Percentiles rank a stretch among this genome's conserved stretches.
phyloP scores from a whole-genome alignment of 208 protist species.

The Naegleria gruberi region DNA sequence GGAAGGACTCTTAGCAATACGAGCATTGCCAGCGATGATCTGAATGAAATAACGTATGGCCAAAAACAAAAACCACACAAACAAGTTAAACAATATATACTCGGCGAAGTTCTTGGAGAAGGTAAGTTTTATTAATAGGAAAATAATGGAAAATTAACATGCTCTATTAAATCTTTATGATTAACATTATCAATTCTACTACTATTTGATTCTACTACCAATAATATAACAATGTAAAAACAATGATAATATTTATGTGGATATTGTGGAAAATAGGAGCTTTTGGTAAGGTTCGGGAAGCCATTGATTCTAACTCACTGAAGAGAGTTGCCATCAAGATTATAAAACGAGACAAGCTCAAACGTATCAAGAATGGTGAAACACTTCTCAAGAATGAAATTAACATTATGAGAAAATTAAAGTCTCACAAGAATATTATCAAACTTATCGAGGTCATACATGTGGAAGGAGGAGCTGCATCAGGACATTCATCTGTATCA shows the following conservation, averaged over 20 bases:
- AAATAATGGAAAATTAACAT: background rate
- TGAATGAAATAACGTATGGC: slow-evolving; percentile 11
- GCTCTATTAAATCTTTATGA: background rate
- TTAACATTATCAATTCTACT: too few species aligned
- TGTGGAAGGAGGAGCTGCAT: background rate
- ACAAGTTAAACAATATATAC: slow-evolving; percentile 2
- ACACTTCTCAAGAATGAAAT: slow-evolving; percentile 4
- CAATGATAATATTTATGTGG: too few species aligned
- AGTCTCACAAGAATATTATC: slow-evolving; percentile 4
- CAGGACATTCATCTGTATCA: background rate
- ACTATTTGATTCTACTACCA: too few species aligned
- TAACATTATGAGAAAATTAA: slow-evolving; percentile 16
- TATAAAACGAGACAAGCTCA: background rate
- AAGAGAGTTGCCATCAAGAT: slow-evolving; percentile 24
- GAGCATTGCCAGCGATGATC: background rate
- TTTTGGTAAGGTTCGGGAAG: slow-evolving; percentile 21
- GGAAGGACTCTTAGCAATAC: background rate
- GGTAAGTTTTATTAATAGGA: background rate
- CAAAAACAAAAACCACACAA: background rate
- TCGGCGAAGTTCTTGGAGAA: slow-evolving; percentile 5
- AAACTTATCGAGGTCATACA: slow-evolving; percentile 1
- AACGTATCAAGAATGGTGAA: background rate
- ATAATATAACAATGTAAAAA: too few species aligned
- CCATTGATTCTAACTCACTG: background rate
- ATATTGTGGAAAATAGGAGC: slow-evolving; percentile 7